Evolutionary conservation across 768 basidiomycete genomes (phyloP).

Genomic region (Boletellus ananas): DNA sequence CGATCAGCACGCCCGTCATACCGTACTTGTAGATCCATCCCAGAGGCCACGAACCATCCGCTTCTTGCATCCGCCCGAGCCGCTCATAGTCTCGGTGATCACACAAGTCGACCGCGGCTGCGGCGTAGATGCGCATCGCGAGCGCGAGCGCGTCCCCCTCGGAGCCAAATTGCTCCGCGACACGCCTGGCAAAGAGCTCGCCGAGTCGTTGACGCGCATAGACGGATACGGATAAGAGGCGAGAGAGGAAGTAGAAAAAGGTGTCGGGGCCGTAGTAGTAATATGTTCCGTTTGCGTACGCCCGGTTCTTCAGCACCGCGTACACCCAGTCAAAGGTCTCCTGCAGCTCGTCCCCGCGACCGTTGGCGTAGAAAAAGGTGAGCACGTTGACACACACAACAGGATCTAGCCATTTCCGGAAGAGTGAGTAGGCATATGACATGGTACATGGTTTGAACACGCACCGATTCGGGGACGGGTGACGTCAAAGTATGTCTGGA

Average conservation of each 20-base stretch:
- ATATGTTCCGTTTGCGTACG: constrained; percentile 17
- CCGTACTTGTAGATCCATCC: constrained; percentile 18
- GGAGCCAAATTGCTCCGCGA: constrained; percentile 13
- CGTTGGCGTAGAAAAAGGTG: constrained; percentile 19
- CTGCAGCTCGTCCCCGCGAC: constrained; percentile 12
- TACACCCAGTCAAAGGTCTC: constrained; percentile 22
- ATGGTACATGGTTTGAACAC: neutral
- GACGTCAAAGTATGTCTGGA: constrained; percentile 20
- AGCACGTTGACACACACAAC: constrained; percentile 19
- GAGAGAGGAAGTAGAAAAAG: constrained; percentile 21
- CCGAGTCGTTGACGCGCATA: constrained; percentile 15
- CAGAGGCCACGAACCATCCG: constrained; percentile 18
- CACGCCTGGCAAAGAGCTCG: constrained; percentile 11
- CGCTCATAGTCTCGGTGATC: constrained; percentile 18
- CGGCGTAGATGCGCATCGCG: constrained; percentile 18
- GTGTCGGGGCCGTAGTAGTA: constrained; percentile 18
- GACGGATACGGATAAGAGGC: constrained; percentile 15
- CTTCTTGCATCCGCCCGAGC: constrained; percentile 13
- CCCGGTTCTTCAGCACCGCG: constrained; percentile 18
- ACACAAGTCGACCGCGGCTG: constrained; percentile 6
- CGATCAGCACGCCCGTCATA: constrained; percentile 1
- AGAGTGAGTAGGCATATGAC: neutral
- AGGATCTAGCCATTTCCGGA: constrained; percentile 4
- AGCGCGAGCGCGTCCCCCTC: constrained; percentile 19
- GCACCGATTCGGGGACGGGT: constrained; percentile 20